phyloP scores from a whole-genome alignment of 768 basidiomycete genomes.

The Suillus variegatus region DNA sequence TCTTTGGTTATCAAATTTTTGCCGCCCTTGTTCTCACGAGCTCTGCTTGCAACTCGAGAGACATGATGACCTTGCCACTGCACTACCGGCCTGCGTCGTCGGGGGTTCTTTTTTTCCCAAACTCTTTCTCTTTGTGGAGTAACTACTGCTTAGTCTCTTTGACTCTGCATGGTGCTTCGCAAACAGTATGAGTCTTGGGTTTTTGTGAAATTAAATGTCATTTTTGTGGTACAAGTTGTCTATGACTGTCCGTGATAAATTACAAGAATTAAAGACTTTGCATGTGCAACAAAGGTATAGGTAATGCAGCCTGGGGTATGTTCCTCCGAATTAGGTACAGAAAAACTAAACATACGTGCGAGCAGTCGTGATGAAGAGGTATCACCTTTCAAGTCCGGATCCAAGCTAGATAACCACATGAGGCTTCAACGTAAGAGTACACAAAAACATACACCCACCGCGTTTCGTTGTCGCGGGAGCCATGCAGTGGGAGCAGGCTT shows the following conservation, averaged over 20 bases:
- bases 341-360: slow-evolving; percentile 2
- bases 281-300: no score
- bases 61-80: slow-evolving; percentile 42
- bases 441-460: slow-evolving; percentile 22
- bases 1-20: slow-evolving; percentile 57
- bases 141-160: slow-evolving; percentile 53
- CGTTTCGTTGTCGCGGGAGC: slow-evolving; percentile 67
- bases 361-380: not conserved
- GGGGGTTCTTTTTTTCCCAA: slow-evolving; percentile 43
- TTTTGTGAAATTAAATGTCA: no score
- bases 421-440: not conserved
- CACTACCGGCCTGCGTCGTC: slow-evolving; percentile 58
- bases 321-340: slow-evolving; percentile 1
- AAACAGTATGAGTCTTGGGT: not conserved
- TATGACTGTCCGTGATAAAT: no score
- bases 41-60: slow-evolving; percentile 47
- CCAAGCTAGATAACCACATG: slow-evolving; percentile 24
- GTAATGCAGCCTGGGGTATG: not conserved
- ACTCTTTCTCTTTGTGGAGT: slow-evolving; percentile 40
- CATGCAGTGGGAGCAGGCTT: slow-evolving; percentile 62
- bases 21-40: slow-evolving; percentile 45
- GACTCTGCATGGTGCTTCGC: slow-evolving; percentile 41
- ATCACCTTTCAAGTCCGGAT: slow-evolving; percentile 28
- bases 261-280: no score
- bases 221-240: no score